These are phyloP conservation scores for Scenedesmus sp. DNA, from an alignment of 163 green algal species.

Conservation along the genomic window DNA sequence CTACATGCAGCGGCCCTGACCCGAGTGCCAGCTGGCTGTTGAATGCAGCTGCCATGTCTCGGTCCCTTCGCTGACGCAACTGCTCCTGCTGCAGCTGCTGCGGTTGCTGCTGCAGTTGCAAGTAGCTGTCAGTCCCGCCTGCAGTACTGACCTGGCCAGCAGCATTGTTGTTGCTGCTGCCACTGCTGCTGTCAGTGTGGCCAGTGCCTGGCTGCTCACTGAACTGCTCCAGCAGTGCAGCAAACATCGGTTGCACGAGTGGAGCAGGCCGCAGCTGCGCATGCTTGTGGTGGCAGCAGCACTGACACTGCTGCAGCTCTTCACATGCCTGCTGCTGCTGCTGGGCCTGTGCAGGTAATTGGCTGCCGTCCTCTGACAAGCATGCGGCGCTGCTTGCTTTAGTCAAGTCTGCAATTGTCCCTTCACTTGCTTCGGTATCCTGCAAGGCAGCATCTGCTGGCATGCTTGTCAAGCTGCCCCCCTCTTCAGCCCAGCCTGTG, in stretches of 20 bases:
- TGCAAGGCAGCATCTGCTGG: neutral
- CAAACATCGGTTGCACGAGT: neutral
- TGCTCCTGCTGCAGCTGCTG: neutral
- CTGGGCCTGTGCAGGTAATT: neutral
- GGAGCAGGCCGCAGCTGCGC: neutral
- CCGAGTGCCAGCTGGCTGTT: neutral
- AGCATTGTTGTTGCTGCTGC: neutral
- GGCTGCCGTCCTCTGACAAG: neutral
- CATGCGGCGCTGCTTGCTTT: neutral
- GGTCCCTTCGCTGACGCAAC: neutral
- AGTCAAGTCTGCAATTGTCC: neutral
- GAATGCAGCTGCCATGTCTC: neutral
- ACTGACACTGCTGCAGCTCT: neutral
- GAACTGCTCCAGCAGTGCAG: conserved; percentile 11
- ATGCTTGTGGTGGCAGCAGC: neutral
- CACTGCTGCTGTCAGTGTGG: neutral
- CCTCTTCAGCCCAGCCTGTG: neutral
- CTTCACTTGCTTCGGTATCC: neutral
- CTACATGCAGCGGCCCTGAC: neutral
- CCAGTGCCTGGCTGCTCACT: neutral
- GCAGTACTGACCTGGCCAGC: neutral
- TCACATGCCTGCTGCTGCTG: neutral
- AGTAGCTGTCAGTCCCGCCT: neutral
- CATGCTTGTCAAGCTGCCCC: neutral
- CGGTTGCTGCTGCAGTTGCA: neutral